Evolutionary conservation across 805 yeast species (phyloP).

Genomic region (Vanderwaltozyma yarrowii): DNA sequence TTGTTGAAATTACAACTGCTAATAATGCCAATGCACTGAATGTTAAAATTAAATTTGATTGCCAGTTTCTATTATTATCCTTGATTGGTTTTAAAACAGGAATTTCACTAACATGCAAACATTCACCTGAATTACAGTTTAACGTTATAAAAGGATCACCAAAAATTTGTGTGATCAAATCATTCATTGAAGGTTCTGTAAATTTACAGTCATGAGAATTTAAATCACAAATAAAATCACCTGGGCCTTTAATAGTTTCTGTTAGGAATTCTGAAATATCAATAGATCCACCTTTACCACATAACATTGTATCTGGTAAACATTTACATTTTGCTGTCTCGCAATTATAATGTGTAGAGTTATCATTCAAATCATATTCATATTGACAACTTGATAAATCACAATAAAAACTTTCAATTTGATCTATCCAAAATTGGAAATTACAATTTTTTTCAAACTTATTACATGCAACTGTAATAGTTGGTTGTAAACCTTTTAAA

Average conservation of each 20-base stretch:
- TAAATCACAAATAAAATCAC: conserved; percentile 76
- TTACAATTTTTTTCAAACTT: conserved; percentile 56
- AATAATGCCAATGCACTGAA: conserved; percentile 32
- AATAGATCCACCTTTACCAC: conserved; percentile 90
- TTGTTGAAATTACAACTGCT: conserved; percentile 18
- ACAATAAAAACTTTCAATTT: conserved; percentile 84
- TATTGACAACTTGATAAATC: conserved; percentile 66
- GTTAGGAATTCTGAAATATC: conserved; percentile 88
- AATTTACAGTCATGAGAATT: conserved; percentile 55
- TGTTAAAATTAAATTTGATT: conserved; percentile 37
- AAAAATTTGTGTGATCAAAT: conserved; percentile 76
- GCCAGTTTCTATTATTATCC: conserved; percentile 23
- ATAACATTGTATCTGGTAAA: conserved; percentile 83
- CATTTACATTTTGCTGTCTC: conserved; percentile 75
- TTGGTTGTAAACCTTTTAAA: conserved; percentile 72
- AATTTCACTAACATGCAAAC: conserved; percentile 82
- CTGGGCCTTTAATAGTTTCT: conserved; percentile 88
- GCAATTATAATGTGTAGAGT: conserved; percentile 71
- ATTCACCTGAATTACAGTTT: conserved; percentile 78
- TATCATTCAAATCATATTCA: conserved; percentile 48
- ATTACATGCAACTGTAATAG: conserved; percentile 86
- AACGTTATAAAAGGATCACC: conserved; percentile 90
- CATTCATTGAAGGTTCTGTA: conserved; percentile 94
- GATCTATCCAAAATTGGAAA: conserved; percentile 94
- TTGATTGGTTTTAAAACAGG: conserved; percentile 76